Conservation (phyloP, 2,329 filamentous ascomycete genomes). For the Neopestalotiopsis clavispora region DNA sequence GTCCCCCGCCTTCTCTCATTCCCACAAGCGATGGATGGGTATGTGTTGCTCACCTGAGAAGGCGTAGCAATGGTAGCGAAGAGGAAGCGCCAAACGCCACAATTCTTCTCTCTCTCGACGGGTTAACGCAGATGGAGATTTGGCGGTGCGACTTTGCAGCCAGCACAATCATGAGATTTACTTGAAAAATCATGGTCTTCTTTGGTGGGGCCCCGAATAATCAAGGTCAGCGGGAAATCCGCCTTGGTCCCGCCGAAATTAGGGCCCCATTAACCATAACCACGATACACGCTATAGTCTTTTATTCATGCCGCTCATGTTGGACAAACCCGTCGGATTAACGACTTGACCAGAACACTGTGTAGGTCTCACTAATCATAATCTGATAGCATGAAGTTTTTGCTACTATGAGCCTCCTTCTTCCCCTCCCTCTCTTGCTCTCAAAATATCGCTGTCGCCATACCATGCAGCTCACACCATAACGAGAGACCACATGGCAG, state of each 20-base stretch:
- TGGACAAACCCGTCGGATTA: background rate
- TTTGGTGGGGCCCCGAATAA: background rate
- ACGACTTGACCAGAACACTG: background rate
- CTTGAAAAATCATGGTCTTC: background rate
- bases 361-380: background rate
- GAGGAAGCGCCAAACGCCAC: slow-evolving; percentile 6
- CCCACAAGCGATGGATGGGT: slow-evolving; percentile 16
- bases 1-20: background rate
- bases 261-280: background rate
- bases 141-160: background rate
- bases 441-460: background rate
- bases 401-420: background rate
- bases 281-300: no score
- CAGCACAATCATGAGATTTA: background rate
- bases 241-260: background rate
- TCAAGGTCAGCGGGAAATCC: background rate
- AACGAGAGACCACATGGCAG: background rate
- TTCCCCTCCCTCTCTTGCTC: background rate
- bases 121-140: slow-evolving; percentile 2
- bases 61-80: slow-evolving; percentile 17
- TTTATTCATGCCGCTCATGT: background rate
- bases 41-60: no score
- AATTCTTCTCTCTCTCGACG: background rate
- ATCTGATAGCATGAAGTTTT: background rate
- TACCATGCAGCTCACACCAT: background rate